Conservation (phyloP, 2,329 filamentous ascomycete species). For the Penicillium psychrosexuale region DNA sequence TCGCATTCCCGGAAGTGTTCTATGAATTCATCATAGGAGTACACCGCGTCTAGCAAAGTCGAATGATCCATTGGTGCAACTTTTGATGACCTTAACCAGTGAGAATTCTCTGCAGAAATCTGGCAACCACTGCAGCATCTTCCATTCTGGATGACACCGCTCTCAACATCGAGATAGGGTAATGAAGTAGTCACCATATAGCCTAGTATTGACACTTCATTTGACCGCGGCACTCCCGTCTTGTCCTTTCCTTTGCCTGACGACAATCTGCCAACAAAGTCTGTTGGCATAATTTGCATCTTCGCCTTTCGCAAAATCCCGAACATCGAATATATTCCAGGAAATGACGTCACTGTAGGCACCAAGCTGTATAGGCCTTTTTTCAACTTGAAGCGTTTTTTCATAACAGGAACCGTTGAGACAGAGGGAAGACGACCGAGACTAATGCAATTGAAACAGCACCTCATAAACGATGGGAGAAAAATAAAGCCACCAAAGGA, state of each 20-base stretch:
- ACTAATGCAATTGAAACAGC: background rate
- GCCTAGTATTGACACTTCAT: no score
- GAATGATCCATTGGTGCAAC: no score
- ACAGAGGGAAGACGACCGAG: background rate
- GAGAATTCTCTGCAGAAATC: background rate
- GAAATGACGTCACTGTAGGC: background rate
- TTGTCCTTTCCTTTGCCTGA: no score
- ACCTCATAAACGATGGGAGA: background rate
- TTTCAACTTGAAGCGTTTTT: background rate
- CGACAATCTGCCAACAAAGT: background rate
- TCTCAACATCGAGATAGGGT: background rate
- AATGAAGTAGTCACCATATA: background rate
- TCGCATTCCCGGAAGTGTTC: background rate
- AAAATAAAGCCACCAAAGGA: background rate
- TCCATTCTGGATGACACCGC: background rate
- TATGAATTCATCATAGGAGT: background rate
- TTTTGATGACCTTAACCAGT: no score
- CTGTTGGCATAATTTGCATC: background rate
- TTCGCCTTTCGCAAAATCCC: background rate
- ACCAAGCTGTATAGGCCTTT: background rate
- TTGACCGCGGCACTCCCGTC: no score
- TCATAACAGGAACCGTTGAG: background rate
- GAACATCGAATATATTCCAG: background rate
- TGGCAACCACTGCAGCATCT: background rate
- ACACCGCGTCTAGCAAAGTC: background rate